phyloP scores from a whole-genome alignment of 331 rosid genomes.

The Saraca asoca region DNA sequence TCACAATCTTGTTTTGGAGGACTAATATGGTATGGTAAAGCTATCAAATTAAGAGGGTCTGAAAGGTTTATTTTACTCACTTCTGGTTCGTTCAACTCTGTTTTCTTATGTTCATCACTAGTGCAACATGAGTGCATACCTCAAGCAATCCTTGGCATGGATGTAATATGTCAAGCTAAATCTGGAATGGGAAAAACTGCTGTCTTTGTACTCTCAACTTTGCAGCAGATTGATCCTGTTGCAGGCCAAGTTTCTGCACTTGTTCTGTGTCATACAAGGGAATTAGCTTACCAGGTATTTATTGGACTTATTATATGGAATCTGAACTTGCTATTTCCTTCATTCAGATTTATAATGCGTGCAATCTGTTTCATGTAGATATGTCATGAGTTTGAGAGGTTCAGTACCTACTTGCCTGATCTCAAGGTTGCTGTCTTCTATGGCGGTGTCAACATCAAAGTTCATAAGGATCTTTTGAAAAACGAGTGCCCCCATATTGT shows the following conservation, averaged over 20 bases:
- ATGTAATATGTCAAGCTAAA: constrained; percentile 85
- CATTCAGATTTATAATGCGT: not conserved
- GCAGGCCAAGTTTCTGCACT: constrained; percentile 83
- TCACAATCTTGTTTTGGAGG: constrained; percentile 68
- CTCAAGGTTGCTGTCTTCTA: constrained; percentile 83
- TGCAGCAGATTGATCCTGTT: constrained; percentile 83
- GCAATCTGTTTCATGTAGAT: constrained; percentile 40
- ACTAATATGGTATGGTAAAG: constrained; percentile 62
- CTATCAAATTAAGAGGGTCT: constrained; percentile 49
- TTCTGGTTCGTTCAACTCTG: constrained; percentile 52
- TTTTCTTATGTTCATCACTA: constrained; percentile 72
- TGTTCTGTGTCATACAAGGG: constrained; percentile 75
- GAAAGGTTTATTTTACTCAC: constrained; percentile 62
- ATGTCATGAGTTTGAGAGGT: constrained; percentile 79
- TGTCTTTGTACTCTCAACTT: constrained; percentile 68
- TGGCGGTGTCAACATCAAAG: constrained; percentile 72
- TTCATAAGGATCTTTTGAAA: constrained; percentile 70
- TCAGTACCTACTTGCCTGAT: constrained; percentile 72
- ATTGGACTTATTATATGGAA: not conserved
- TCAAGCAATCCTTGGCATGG: constrained; percentile 86
- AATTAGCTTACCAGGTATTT: constrained; percentile 72
- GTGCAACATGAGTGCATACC: constrained; percentile 90
- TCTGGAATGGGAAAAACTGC: constrained; percentile 92
- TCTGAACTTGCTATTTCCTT: too few relatives aligned
- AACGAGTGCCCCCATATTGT: constrained; percentile 85